A percentile compares a stretch with the other conserved stretches of the same genome.
phyloP scores from a whole-genome alignment of 2,329 filamentous ascomycete species.

The Fonsecaea pedrosoi region DNA sequence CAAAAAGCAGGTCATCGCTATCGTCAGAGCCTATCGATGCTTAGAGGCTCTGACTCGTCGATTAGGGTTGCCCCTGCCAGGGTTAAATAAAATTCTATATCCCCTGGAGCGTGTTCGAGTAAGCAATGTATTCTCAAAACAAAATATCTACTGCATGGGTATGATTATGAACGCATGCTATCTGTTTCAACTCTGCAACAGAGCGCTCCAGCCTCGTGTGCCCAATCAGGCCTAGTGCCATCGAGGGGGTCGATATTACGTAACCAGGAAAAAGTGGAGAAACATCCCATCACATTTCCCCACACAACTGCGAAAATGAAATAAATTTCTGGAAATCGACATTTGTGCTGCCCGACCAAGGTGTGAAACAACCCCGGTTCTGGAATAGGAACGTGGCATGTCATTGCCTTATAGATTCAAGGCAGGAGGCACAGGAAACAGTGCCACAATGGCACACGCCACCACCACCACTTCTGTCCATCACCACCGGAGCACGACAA shows the following conservation, averaged over 20 bases:
- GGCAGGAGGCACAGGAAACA: slow-evolving; percentile 68
- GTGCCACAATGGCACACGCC: slow-evolving; percentile 74
- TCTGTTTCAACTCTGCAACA: background rate
- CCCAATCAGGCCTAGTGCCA: background rate
- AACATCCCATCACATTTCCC: background rate
- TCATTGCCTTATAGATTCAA: slow-evolving; percentile 87
- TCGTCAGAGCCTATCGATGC: too few relatives aligned
- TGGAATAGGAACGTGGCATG: slow-evolving; percentile 24
- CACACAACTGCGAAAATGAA: slow-evolving; percentile 10
- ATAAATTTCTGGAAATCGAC: slow-evolving; percentile 1
- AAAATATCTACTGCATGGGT: too few relatives aligned
- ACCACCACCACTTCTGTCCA: slow-evolving; percentile 68
- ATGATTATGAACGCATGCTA: background rate
- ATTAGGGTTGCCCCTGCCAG: too few relatives aligned
- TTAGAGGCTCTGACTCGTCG: too few relatives aligned
- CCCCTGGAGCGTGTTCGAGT: too few relatives aligned
- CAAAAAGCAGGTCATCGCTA: too few relatives aligned
- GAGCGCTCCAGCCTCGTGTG: background rate
- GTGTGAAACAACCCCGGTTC: background rate
- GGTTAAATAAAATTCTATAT: too few relatives aligned
- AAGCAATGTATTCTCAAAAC: too few relatives aligned
- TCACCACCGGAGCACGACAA: slow-evolving; percentile 92
- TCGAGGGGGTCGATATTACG: background rate
- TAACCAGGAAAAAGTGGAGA: background rate
- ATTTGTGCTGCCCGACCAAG: background rate